Conservation (phyloP, 345 rosid genomes). For the Acer campestre region DNA sequence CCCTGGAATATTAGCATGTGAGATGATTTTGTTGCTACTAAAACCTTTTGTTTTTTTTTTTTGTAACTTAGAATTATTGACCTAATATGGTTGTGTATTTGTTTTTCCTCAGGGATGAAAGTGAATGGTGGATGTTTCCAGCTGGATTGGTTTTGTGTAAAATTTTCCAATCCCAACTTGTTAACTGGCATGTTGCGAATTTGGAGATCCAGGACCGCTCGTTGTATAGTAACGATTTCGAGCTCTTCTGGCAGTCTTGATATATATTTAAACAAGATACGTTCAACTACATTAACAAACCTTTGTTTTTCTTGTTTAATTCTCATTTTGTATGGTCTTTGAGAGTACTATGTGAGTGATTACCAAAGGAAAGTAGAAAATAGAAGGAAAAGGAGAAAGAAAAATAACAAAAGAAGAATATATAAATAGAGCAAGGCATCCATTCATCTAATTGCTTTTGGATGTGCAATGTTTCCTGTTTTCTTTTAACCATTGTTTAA, state of each 20-base stretch:
- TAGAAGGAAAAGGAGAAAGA: conserved; percentile 16
- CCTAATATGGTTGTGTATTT: conserved; percentile 12
- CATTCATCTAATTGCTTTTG: conserved; percentile 30
- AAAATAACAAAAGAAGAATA: conserved; percentile 13
- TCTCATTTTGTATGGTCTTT: conserved; percentile 27
- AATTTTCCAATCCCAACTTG: conserved; percentile 84
- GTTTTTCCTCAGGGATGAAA: conserved; percentile 79
- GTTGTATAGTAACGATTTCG: conserved; percentile 84
- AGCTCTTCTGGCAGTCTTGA: conserved; percentile 95
- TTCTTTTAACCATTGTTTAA: conserved; percentile 2
- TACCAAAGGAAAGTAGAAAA: conserved; percentile 33
- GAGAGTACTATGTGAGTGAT: conserved; percentile 29
- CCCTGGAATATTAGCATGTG: conserved; percentile 99
- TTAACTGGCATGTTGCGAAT: conserved; percentile 95
- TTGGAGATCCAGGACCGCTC: conserved; percentile 99
- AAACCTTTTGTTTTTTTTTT: neutral
- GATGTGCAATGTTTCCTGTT: neutral
- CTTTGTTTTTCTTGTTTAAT: conserved; percentile 6
- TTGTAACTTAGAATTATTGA: neutral
- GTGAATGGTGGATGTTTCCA: conserved; percentile 99
- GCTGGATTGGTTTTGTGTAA: conserved; percentile 88
- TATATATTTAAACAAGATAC: conserved; percentile 3
- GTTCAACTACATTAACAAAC: conserved; percentile 18
- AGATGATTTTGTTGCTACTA: conserved; percentile 35
- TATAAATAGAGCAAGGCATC: conserved; percentile 27